Percentiles rank a stretch among this genome's conserved stretches.
These are phyloP conservation scores for Boletus vermiculosoides DNA, from an alignment of 768 basidiomycete genomes.

Conservation along the genomic window DNA sequence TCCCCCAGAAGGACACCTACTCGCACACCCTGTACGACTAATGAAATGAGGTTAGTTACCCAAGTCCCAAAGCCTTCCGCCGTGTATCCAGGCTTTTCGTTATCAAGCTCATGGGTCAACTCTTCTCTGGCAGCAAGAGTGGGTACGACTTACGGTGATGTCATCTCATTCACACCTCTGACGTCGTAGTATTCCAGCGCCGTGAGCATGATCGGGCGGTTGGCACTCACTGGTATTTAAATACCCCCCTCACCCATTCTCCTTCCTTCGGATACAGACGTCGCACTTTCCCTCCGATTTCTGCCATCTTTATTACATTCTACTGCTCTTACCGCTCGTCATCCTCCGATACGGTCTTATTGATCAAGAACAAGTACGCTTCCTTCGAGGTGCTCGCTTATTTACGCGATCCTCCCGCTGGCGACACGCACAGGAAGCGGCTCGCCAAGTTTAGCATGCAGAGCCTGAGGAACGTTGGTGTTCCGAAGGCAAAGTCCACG, in stretches of 20 bases:
- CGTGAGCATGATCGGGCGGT: neutral
- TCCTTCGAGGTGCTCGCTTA: constrained; percentile 11
- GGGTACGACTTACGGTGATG: too few species aligned
- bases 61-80: too few species aligned
- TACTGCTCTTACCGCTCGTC: neutral
- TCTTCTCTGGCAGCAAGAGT: too few species aligned
- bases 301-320: neutral
- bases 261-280: neutral
- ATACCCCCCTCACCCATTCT: neutral
- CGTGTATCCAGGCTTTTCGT: too few species aligned
- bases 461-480: neutral
- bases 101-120: too few species aligned
- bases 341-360: constrained; percentile 1
- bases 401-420: constrained; percentile 1
- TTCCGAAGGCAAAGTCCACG: neutral
- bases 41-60: too few species aligned
- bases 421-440: neutral
- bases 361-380: constrained; percentile 11
- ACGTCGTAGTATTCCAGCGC: neutral
- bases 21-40: too few species aligned
- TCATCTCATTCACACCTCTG: neutral
- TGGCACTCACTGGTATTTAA: neutral
- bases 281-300: neutral
- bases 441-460: neutral
- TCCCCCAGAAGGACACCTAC: too few species aligned